Percentiles rank a stretch among this genome's conserved stretches.
Conservation (phyloP, 2,329 filamentous ascomycete species). For the Venturia asperata region DNA sequence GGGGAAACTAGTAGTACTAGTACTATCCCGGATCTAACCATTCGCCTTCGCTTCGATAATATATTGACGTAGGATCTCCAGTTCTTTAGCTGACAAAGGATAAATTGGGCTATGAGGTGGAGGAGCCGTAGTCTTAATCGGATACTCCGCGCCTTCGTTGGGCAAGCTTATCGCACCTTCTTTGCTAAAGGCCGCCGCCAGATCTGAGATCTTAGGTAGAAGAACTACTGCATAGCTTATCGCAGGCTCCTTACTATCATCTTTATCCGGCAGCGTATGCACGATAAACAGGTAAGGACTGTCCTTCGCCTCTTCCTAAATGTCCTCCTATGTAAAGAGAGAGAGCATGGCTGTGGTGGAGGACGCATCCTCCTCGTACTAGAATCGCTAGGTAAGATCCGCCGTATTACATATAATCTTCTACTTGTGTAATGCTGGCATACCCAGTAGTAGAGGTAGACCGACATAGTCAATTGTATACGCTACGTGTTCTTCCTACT, state of each 20-base stretch:
- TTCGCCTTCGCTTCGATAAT: slow-evolving; percentile 22
- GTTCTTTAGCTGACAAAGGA: slow-evolving; percentile 12
- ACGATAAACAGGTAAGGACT: background rate
- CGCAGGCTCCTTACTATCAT: background rate
- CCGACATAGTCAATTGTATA: background rate
- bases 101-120: too few relatives aligned
- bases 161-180: too few relatives aligned
- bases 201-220: background rate
- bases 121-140: too few relatives aligned
- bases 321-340: too few relatives aligned
- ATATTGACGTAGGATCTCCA: slow-evolving; percentile 21
- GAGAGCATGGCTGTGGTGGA: too few relatives aligned
- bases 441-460: background rate
- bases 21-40: slow-evolving; percentile 16
- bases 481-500: background rate
- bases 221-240: background rate
- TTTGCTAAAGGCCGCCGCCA: background rate
- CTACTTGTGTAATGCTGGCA: background rate
- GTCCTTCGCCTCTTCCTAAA: too few relatives aligned
- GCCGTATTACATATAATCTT: too few relatives aligned
- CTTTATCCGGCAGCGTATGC: too few relatives aligned
- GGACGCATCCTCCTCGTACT: too few relatives aligned
- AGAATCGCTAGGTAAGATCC: too few relatives aligned
- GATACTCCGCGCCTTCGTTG: too few relatives aligned
- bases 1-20: too few relatives aligned